Percentiles rank a stretch among this genome's conserved stretches.
Evolutionary conservation across 495 filamentous ascomycete species (phyloP).

Genomic region (Cudoniella acicularis): DNA sequence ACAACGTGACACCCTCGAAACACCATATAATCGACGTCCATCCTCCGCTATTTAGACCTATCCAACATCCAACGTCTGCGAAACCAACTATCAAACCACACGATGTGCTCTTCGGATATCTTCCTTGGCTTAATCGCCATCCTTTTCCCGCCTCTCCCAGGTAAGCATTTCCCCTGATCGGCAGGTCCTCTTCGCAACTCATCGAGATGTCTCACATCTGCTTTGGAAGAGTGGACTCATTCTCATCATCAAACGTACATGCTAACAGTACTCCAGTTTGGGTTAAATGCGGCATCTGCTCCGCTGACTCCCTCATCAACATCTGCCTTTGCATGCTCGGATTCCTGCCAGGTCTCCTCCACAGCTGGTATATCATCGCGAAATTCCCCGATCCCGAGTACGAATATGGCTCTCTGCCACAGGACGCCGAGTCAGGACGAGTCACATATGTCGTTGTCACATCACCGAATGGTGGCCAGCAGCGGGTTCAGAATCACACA

Average conservation of each 20-base stretch:
- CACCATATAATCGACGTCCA: neutral
- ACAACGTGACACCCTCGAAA: neutral
- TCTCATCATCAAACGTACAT: neutral
- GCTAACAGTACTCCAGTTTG: constrained; percentile 60
- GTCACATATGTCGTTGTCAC: constrained; percentile 70
- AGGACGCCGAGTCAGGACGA: constrained; percentile 51
- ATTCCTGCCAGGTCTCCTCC: constrained; percentile 84
- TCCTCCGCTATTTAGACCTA: neutral
- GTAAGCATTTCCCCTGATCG: constrained; percentile 49
- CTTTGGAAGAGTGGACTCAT: constrained; percentile 3
- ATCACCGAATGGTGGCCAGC: constrained; percentile 19
- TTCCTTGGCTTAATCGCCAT: constrained; percentile 87
- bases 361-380: constrained; percentile 97
- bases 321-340: constrained; percentile 86
- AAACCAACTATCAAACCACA: neutral
- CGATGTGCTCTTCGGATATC: constrained; percentile 66
- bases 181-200: constrained; percentile 3
- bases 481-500: constrained; percentile 12
- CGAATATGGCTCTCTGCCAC: constrained; percentile 43
- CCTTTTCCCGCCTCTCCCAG: constrained; percentile 89
- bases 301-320: constrained; percentile 91
- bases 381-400: constrained; percentile 80
- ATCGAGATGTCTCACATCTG: constrained; percentile 3
- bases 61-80: neutral
- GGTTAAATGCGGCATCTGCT: constrained; percentile 94